Percentiles rank a stretch among this genome's conserved stretches.
Evolutionary conservation across 257 asterid species (phyloP).

Genomic region (Penstemon newberryi): DNA sequence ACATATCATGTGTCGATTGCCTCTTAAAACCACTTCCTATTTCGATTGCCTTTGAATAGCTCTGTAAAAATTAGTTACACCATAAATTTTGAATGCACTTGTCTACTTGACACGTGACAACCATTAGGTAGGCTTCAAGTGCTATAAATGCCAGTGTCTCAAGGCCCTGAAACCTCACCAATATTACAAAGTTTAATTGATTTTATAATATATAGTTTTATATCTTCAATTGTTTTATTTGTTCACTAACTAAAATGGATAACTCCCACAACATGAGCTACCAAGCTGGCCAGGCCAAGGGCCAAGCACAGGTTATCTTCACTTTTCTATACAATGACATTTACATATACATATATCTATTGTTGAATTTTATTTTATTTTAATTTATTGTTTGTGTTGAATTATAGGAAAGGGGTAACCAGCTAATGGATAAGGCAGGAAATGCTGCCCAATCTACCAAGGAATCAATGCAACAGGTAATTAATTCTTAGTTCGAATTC

Average conservation of each 20-base stretch:
- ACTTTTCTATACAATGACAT: no score
- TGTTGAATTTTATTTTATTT: no score
- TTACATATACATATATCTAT: no score
- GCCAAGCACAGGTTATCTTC: constrained; percentile 49
- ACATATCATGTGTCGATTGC: no score
- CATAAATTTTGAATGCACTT: neutral
- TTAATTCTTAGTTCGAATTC: neutral
- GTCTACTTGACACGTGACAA: neutral
- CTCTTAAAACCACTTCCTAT: neutral
- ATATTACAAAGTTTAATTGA: no score
- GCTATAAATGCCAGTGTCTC: neutral
- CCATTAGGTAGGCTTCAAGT: neutral
- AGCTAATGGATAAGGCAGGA: constrained; percentile 50
- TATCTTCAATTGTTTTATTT: no score
- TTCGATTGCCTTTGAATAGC: neutral
- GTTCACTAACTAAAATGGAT: constrained; percentile 31
- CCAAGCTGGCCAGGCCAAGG: constrained; percentile 63
- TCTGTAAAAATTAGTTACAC: neutral
- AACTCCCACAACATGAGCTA: constrained; percentile 47
- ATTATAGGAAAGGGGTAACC: constrained; percentile 51
- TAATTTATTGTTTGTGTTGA: no score
- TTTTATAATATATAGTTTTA: no score
- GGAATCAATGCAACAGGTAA: constrained; percentile 50
- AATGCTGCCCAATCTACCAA: constrained; percentile 56
- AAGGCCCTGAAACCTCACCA: no score